Base-by-base conservation (phyloP, 164 flowering plant genomes). In the Aristolochia californica region DNA sequence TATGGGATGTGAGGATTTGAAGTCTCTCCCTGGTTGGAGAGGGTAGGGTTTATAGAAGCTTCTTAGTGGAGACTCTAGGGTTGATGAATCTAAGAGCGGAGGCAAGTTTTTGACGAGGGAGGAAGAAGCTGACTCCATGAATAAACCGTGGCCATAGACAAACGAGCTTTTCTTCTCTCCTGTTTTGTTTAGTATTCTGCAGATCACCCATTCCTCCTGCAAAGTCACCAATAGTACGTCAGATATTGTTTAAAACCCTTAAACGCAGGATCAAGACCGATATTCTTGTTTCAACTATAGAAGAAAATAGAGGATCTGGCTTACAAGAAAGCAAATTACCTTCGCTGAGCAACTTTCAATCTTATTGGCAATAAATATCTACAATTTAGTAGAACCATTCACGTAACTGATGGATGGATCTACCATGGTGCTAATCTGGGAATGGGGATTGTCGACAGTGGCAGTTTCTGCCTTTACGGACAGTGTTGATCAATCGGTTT, bases 181-280 rank as follows among this genome's bases (percentile, higher is more conserved):
- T 0, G 54, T 54, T 62, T 83, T 83, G 75, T 83, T 78, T 62
- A 75, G 64, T 66, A 85, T 83, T 60, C 94, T 78, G 74, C 94
- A 83, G 43, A 85, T 83, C 68, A 85, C 89, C 88, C 94, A 83
- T 62, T 85, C 94, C 45, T 85, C 89, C 94, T 81, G 78, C 71
- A 66, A 54, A n/a, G 9, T 16, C n/a, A 13, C 50, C 27, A 18
- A 34, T n/a, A 4, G 15, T 22, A 23, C 16, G 23, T 10, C 4
- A 50, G 17, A 11, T 24, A 23, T 16, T 47, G 50, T 4, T 3
- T 10, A 0, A 11, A 13, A 43, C 45, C 16, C 45, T 43, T 16
- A 43, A 11, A 43, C 12, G 45, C 16, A 43, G 12, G 16, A 11
- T 43, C 45, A 43, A 0, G 45, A 16, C 12, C 45, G 12, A 0